Evolutionary conservation across 164 flowering plant genomes (phyloP), one percentile per base, ranked within the genome.

Genomic region (Tetrastigma voinierianum): DNA sequence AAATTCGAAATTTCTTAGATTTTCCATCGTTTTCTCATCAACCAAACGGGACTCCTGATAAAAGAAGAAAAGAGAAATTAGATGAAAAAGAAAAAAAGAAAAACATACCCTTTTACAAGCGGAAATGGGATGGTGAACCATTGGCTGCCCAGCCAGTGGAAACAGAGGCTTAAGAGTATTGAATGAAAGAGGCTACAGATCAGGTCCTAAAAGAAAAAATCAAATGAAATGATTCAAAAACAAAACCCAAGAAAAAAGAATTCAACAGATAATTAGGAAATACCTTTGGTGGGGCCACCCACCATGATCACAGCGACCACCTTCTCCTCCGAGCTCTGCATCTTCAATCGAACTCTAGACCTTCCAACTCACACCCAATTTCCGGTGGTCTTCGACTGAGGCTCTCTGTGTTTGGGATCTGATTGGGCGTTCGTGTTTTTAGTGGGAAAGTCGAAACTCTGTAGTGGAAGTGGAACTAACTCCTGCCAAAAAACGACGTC

Each of bases 241-340:
- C 47, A 6, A 16, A 32, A 32, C 40, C 6, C 40, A 32, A 46
- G 14, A 16, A 14, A 10, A 64, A 18, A 52, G 18, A 45, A 59
- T 1, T 23, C 11, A 15, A 40, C 4, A 20, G 61, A 17, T 7
- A 24, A 63, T 56, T 3, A 9, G 10, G 40, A 12, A 45, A 15
- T 66, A 93, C 98, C 98, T 88, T 91, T 93, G 49, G 98, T 91
- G 17, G 98, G 97, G 1, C 98, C 98, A 10, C 98, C 98, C 19
- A 93, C 97, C 97, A 93, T 86, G 82, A 93, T 93, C 76, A 93
- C 98, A 59, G 98, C 98, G 19, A 93, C 97, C 44, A 90, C 96
- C 56, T 78, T 87, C n/a, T n/a, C 96, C 48, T 82, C 91, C n/a
- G 91, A 78, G 61, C 80, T 80, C 69, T 80, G 87, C 96, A 89